Percentiles rank a stretch among this genome's conserved stretches.
phyloP scores from a whole-genome alignment of 2,329 filamentous ascomycete genomes.

The Aspergillus sp. region DNA sequence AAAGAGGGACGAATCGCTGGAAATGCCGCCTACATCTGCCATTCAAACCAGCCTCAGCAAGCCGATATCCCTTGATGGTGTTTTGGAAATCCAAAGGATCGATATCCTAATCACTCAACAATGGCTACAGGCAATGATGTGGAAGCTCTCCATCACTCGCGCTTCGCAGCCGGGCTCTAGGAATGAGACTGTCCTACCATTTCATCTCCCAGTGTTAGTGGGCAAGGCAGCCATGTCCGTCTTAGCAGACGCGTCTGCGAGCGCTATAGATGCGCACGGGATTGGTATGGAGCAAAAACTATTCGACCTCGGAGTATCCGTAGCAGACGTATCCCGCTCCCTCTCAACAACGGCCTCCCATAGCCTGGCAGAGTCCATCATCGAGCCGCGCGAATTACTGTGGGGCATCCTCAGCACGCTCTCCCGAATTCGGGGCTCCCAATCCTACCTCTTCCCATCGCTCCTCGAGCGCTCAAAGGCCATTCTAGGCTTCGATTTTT shows the following conservation, averaged over 20 bases:
- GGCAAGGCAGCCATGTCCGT: slow-evolving; percentile 68
- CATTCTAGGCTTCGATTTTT: slow-evolving; percentile 37
- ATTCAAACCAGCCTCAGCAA: slow-evolving; percentile 58
- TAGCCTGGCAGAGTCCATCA: slow-evolving; percentile 34
- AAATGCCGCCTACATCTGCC: slow-evolving; percentile 42
- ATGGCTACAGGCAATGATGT: slow-evolving; percentile 73
- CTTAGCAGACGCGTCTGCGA: slow-evolving; percentile 73
- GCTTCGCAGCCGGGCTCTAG: slow-evolving; percentile 63
- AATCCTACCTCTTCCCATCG: slow-evolving; percentile 41
- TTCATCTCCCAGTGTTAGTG: slow-evolving; percentile 67
- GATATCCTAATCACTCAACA: slow-evolving; percentile 72
- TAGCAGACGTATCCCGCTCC: slow-evolving; percentile 41
- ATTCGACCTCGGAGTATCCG: slow-evolving; percentile 40
- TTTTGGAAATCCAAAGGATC: slow-evolving; percentile 69
- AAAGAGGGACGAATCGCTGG: slow-evolving; percentile 32
- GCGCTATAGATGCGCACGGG: slow-evolving; percentile 75
- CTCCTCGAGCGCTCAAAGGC: slow-evolving; percentile 38
- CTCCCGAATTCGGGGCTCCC: slow-evolving; percentile 44
- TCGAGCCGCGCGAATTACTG: slow-evolving; percentile 41
- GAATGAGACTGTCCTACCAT: slow-evolving; percentile 62
- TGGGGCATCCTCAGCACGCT: slow-evolving; percentile 46
- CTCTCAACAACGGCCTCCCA: slow-evolving; percentile 33
- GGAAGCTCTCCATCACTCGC: slow-evolving; percentile 72
- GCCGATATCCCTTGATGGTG: slow-evolving; percentile 58
- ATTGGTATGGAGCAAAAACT: slow-evolving; percentile 63